Base-by-base conservation (phyloP, 2,329 filamentous ascomycete species). In the Pseudogymnoascus sp. region DNA sequence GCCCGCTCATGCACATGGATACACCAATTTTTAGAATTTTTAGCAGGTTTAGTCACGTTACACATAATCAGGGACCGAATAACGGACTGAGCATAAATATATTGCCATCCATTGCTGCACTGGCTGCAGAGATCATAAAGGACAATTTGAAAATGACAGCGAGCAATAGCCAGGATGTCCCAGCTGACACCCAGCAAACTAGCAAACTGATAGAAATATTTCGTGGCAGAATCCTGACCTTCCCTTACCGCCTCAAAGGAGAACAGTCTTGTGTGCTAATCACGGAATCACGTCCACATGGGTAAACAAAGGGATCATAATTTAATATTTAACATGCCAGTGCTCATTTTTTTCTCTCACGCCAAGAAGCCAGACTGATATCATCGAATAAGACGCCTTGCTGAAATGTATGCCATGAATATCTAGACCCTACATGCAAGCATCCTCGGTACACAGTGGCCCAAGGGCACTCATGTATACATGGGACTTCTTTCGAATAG, bases 321-420 rank as follows among this genome's bases (percentile, higher is more conserved):
- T 56, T 56, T 33, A 56, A 56, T 56, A 56, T 56, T 56, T 56
- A 56, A 56, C 50, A 56, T 56, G 50, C 50, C 50, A 22, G 33
- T 56, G 50, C 50, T 56, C 50, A 33, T 56, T 56, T 56, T 56
- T 56, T 56, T 56, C 50, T 56, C 50, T 56, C 50, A 56, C 50
- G 50, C 50, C 50, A 56, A 56, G 50, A 56, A 56, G 26, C 50
- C 50, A 33, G 50, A 33, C 10, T 56, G 50, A 56, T 56, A 56
- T 56, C 50, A 56, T 56, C 50, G 11, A 56, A 56, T 56, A 56
- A 33, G 50, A 56, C 50, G 50, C 50, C 50, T 56, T 56, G 50
- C 50, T 33, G 50, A 56, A 56, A 56, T 56, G 50, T 60, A n/a
- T 60, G 59, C 59, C 59, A 60, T 60, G 59, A 60, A 60, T 60